Conservation (phyloP, 2,329 filamentous ascomycete genomes). For the Harringtonia lauricola region DNA sequence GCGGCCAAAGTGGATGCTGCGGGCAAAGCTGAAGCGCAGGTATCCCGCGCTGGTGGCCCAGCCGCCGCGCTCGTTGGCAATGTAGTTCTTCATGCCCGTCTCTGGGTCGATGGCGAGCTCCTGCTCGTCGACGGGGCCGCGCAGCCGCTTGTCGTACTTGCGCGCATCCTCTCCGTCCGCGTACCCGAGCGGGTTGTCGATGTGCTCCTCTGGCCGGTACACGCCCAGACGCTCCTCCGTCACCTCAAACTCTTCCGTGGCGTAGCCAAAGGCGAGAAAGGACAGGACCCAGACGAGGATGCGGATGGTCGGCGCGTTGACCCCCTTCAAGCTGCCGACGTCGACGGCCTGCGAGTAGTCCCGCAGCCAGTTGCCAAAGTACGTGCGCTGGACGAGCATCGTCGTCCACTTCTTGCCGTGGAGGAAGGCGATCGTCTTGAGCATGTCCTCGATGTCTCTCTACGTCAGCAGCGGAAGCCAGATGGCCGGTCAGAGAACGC, state of each 20-base stretch:
- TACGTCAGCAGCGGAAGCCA: neutral
- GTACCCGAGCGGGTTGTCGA: conserved; percentile 74
- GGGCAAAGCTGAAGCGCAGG: conserved; percentile 61
- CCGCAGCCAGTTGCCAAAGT: conserved; percentile 80
- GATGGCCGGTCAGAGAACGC: too few species aligned
- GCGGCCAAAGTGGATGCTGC: conserved; percentile 68
- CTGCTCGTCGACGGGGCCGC: conserved; percentile 60
- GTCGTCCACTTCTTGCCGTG: conserved; percentile 78
- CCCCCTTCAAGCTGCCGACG: conserved; percentile 66
- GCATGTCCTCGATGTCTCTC: conserved; percentile 67
- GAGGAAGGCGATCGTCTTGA: conserved; percentile 66
- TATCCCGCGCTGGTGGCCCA: conserved; percentile 90
- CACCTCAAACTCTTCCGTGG: conserved; percentile 77
- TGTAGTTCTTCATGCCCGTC: conserved; percentile 99
- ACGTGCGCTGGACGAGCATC: conserved; percentile 65
- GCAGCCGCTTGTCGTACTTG: conserved; percentile 68
- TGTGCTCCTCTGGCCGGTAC: conserved; percentile 66
- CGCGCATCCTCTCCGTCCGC: conserved; percentile 79
- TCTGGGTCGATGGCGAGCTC: conserved; percentile 64
- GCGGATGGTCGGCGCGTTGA: conserved; percentile 67
- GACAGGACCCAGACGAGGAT: conserved; percentile 72
- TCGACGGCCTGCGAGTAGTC: conserved; percentile 81
- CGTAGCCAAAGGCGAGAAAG: conserved; percentile 73
- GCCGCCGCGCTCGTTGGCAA: conserved; percentile 74
- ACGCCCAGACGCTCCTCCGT: conserved; percentile 69